A percentile compares a stretch with the other conserved stretches of the same genome.
These are phyloP conservation scores for Hericium alpestre DNA, from an alignment of 768 basidiomycete species.

Conservation along the genomic window DNA sequence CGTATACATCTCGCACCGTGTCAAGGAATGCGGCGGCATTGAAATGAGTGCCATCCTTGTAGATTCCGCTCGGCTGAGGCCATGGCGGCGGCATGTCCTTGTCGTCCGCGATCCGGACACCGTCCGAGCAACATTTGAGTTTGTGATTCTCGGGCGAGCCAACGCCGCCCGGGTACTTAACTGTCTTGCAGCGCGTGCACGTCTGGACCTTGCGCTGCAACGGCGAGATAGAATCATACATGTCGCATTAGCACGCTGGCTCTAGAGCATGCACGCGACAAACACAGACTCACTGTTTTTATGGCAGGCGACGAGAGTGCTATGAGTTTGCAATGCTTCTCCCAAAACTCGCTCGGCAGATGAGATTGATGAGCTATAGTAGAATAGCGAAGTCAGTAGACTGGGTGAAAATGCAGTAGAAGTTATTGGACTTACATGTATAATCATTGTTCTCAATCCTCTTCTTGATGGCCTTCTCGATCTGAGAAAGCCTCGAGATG, in stretches of 20 bases:
- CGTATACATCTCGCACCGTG: background rate
- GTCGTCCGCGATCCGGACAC: background rate
- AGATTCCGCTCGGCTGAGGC: constrained; percentile 10
- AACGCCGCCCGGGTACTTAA: background rate
- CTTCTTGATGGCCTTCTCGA: constrained; percentile 4
- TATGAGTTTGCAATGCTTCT: background rate
- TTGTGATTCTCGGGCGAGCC: constrained; percentile 7
- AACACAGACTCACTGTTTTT: background rate
- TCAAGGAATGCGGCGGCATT: background rate
- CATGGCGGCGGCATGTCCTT: constrained; percentile 1
- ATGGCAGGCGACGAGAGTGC: background rate
- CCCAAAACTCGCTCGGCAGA: background rate
- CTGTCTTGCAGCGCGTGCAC: background rate
- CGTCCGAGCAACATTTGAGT: constrained; percentile 9
- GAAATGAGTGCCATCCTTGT: constrained; percentile 4
- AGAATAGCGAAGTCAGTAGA: too few species aligned
- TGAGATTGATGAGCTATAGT: background rate
- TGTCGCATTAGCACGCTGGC: too few species aligned
- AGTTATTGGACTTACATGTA: too few species aligned
- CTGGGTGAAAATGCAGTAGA: too few species aligned
- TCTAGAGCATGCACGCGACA: too few species aligned
- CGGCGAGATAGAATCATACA: background rate
- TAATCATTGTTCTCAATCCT: background rate
- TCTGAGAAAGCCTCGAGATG: constrained; percentile 4
- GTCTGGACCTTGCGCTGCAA: background rate